Evolutionary conservation across 73 alveolate genomes (phyloP).

Genomic region (Paramecium caudatum): DNA sequence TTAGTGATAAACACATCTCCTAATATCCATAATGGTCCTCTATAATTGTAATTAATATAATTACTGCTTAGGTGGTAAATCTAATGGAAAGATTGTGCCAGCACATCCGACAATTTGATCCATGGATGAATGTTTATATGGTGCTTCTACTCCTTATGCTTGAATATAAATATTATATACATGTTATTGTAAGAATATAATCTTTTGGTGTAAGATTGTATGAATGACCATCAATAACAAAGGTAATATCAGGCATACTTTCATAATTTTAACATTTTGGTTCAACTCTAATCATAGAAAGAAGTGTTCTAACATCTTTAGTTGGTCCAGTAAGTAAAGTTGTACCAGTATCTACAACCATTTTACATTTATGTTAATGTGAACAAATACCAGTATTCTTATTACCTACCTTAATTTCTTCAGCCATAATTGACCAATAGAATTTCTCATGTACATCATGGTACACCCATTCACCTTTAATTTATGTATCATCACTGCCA

Average conservation of each 20-base stretch:
- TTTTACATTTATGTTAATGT: slow-evolving; percentile 65
- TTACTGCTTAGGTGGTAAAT: slow-evolving; percentile 58
- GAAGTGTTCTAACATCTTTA: slow-evolving; percentile 66
- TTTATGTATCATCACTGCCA: slow-evolving; percentile 47
- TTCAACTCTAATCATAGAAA: slow-evolving; percentile 66
- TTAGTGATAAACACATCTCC: slow-evolving; percentile 86
- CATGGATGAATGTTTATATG: slow-evolving; percentile 67
- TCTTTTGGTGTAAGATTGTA: slow-evolving; percentile 74
- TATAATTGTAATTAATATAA: background rate
- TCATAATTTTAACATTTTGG: slow-evolving; percentile 60
- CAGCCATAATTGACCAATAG: slow-evolving; percentile 79
- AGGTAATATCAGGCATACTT: slow-evolving; percentile 74
- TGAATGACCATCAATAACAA: slow-evolving; percentile 77
- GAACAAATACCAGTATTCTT: slow-evolving; percentile 73
- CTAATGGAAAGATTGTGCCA: slow-evolving; percentile 53
- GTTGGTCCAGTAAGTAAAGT: slow-evolving; percentile 79
- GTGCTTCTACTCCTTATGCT: slow-evolving; percentile 59
- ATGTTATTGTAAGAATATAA: slow-evolving; percentile 76
- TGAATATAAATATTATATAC: background rate
- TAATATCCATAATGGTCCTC: slow-evolving; percentile 79
- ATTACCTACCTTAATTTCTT: slow-evolving; percentile 73
- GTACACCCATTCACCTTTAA: slow-evolving; percentile 73
- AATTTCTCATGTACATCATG: slow-evolving; percentile 74
- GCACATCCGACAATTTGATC: slow-evolving; percentile 69
- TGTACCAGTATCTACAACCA: slow-evolving; percentile 79